phyloP scores from a whole-genome alignment of 805 yeast genomes.

The Candida verbasci region DNA sequence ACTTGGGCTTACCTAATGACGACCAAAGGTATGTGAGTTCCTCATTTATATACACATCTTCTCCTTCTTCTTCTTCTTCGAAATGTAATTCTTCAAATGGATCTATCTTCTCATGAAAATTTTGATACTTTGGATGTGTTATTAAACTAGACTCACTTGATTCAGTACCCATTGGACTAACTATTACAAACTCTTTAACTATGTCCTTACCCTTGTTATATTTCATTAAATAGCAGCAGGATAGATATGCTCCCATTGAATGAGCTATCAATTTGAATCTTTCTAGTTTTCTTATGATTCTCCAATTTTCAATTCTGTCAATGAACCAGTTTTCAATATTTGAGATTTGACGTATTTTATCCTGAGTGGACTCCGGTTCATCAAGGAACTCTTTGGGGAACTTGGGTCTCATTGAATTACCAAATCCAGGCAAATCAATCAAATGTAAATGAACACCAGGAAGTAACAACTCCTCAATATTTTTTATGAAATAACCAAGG shows the following conservation, averaged over 20 bases:
- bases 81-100: conserved; percentile 30
- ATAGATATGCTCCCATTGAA: conserved; percentile 41
- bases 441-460: conserved; percentile 34
- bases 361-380: conserved; percentile 15
- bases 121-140: conserved; percentile 24
- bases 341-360: conserved; percentile 28
- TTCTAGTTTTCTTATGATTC: conserved; percentile 17
- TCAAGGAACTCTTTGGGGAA: conserved; percentile 29
- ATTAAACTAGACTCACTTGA: conserved; percentile 31
- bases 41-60: conserved; percentile 12
- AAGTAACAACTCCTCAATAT: conserved; percentile 27
- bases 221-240: conserved; percentile 38
- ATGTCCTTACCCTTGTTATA: conserved; percentile 18
- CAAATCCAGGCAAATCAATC: conserved; percentile 41
- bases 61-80: conserved; percentile 14
- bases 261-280: conserved; percentile 33
- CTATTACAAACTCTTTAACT: conserved; percentile 22
- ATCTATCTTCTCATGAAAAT: conserved; percentile 25
- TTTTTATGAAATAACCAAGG: conserved; percentile 36
- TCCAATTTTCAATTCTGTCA: conserved; percentile 35
- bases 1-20: conserved; percentile 31
- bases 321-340: conserved; percentile 39
- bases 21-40: conserved; percentile 23
- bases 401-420: conserved; percentile 37
- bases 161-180: conserved; percentile 44